Percentiles rank a stretch among this genome's conserved stretches.
Conservation (phyloP, 768 basidiomycete genomes). For the Calvatia gigantea region DNA sequence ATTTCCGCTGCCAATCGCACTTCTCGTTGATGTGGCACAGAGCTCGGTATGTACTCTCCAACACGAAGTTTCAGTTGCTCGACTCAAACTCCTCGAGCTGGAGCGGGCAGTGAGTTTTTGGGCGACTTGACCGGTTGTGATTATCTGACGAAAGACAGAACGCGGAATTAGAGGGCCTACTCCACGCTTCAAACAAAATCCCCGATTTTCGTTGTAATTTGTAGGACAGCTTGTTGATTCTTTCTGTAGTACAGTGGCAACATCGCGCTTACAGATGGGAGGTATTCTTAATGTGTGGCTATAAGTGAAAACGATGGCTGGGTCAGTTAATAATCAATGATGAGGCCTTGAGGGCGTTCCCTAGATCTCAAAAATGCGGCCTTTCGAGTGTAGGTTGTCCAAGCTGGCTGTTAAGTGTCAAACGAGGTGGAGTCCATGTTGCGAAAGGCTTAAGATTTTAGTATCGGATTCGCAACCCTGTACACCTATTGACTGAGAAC, state of each 20-base stretch:
- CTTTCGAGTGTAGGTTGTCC: too few species aligned
- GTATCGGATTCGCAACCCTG: not conserved
- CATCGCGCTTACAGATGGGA: too few species aligned
- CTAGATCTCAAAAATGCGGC: too few species aligned
- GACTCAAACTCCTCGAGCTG: slow-evolving; percentile 64
- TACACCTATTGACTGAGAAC: not conserved
- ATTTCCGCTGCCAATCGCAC: not conserved
- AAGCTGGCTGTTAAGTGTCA: not conserved
- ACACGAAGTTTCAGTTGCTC: slow-evolving; percentile 55
- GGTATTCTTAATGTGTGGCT: too few species aligned
- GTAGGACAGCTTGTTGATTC: not conserved
- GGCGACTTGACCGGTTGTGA: not conserved
- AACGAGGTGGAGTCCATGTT: not conserved
- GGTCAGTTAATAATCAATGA: too few species aligned
- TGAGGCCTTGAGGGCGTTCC: too few species aligned
- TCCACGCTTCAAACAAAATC: not conserved
- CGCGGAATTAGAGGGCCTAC: slow-evolving; percentile 1
- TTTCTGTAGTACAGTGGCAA: not conserved
- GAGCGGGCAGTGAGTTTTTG: slow-evolving; percentile 55
- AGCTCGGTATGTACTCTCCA: slow-evolving; percentile 74
- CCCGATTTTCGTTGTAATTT: not conserved
- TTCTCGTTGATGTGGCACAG: slow-evolving; percentile 28
- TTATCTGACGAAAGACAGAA: not conserved
- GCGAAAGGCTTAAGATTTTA: not conserved
- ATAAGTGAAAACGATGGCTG: too few species aligned